Conservation (phyloP, 169 alveolate species). For the Theileria parva region DNA sequence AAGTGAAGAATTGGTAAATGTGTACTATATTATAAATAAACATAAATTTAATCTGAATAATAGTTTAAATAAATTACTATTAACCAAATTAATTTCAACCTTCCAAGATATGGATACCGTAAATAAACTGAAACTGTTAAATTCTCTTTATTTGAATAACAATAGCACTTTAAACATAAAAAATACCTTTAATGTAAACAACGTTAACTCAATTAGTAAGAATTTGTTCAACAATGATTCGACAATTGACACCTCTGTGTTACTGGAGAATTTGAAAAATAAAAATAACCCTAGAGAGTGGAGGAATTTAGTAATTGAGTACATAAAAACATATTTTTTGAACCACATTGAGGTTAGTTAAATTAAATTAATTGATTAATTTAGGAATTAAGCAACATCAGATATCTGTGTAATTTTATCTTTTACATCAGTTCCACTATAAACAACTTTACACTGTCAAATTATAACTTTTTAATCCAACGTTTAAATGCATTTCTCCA, state of each 20-base stretch:
- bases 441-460: slow-evolving; percentile 25
- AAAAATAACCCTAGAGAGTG: not conserved
- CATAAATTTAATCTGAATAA: no score
- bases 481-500: not conserved
- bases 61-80: not conserved
- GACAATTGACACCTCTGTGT: not conserved
- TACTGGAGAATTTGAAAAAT: not conserved
- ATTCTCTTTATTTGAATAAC: not conserved
- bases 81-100: not conserved
- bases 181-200: not conserved
- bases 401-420: slow-evolving; percentile 39
- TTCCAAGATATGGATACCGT: not conserved
- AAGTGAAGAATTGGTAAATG: no score
- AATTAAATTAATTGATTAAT: not conserved
- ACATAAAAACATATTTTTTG: slow-evolving; percentile 1
- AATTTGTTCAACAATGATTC: not conserved
- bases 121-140: slow-evolving; percentile 10
- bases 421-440: slow-evolving; percentile 37
- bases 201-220: not conserved
- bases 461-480: slow-evolving; percentile 14
- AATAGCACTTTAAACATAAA: not conserved
- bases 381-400: slow-evolving; percentile 40
- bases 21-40: no score
- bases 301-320: not conserved
- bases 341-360: not conserved